phyloP scores from a whole-genome alignment of 176 grass and related monocot genomes.

The Zea mays region DNA sequence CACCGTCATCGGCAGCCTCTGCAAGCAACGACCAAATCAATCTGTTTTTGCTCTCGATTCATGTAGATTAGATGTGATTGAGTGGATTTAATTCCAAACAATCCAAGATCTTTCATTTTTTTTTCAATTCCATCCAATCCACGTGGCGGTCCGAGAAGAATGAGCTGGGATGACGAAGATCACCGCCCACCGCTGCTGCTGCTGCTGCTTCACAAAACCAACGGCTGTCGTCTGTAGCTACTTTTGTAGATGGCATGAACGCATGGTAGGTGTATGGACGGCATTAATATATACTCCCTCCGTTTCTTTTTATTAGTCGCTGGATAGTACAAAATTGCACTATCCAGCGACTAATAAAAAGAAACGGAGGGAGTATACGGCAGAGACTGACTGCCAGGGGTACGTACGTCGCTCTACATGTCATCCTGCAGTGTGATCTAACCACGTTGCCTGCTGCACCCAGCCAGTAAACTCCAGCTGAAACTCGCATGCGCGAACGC shows the following conservation, averaged over 20 bases:
- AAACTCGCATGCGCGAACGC: too few relatives aligned
- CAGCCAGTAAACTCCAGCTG: conserved; percentile 27
- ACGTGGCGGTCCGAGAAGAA: not conserved
- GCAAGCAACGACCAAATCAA: conserved; percentile 13
- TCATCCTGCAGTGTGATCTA: conserved; percentile 9
- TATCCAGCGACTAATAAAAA: too few relatives aligned
- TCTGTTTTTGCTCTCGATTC: too few relatives aligned
- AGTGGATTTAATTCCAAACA: too few relatives aligned
- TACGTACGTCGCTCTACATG: not conserved
- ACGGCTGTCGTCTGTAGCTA: not conserved
- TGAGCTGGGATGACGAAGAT: not conserved
- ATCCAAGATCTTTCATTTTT: not conserved
- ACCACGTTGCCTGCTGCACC: conserved; percentile 34
- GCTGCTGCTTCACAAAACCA: not conserved
- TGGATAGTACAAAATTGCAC: too few relatives aligned
- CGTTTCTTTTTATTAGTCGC: too few relatives aligned
- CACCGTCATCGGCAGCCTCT: not conserved
- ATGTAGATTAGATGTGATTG: too few relatives aligned
- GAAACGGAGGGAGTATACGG: too few relatives aligned
- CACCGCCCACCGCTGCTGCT: not conserved
- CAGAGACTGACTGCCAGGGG: not conserved
- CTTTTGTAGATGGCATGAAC: conserved; percentile 8
- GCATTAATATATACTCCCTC: conserved; percentile 24
- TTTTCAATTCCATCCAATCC: not conserved
- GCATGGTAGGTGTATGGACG: conserved; percentile 45